These are phyloP conservation scores for Celoporthe dispersa DNA, from an alignment of 2,329 filamentous ascomycete species.

Conservation along the genomic window DNA sequence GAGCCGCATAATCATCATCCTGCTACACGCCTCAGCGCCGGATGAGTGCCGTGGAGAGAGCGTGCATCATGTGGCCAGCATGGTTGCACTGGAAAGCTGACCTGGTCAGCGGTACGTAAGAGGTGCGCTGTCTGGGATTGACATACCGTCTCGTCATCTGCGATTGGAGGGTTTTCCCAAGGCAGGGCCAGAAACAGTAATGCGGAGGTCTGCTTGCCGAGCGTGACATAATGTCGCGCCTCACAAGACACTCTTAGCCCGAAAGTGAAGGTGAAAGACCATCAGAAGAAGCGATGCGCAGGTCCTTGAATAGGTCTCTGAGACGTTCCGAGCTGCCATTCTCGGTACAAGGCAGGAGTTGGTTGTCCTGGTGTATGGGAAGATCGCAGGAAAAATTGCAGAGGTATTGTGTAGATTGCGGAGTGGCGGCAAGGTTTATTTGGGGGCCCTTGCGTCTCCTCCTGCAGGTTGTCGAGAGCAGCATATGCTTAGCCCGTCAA, in stretches of 20 bases:
- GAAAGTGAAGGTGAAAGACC: background rate
- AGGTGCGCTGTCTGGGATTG: background rate
- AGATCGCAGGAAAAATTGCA: background rate
- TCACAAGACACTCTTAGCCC: background rate
- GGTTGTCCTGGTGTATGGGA: background rate
- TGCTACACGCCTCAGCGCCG: background rate
- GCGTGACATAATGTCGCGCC: constrained; percentile 10
- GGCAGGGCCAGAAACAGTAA: constrained; percentile 14
- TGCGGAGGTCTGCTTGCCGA: constrained; percentile 21
- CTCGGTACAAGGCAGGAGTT: background rate
- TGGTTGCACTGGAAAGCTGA: background rate
- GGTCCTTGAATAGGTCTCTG: background rate
- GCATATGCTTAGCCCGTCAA: background rate
- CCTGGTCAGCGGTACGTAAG: constrained; percentile 1
- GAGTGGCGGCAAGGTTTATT: background rate
- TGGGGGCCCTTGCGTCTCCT: background rate
- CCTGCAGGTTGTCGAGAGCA: background rate
- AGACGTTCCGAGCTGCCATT: constrained; percentile 22
- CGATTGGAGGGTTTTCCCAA: constrained; percentile 25
- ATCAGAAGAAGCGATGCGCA: background rate
- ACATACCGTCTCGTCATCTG: background rate
- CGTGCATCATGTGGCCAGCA: background rate
- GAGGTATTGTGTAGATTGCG: background rate
- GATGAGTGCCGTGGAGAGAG: background rate
- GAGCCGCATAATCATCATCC: constrained; percentile 8